Evolutionary conservation across 208 protist genomes (phyloP).

Genomic region (Leishmania tarentolae): DNA sequence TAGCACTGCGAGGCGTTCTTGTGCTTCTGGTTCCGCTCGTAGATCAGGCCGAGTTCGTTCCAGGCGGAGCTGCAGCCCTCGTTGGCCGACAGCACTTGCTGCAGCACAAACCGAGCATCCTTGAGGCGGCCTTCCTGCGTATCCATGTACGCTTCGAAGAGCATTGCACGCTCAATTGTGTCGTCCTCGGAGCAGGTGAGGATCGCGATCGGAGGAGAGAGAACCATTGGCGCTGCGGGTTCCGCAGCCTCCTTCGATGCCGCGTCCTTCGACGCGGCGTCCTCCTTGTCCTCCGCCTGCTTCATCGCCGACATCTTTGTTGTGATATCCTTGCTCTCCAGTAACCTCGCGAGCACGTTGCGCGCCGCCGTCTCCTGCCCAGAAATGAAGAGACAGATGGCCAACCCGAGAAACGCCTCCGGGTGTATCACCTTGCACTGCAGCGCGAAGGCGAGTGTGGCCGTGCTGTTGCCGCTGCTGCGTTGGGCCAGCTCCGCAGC

Average conservation of each 20-base stretch:
- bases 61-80: conserved; percentile 83
- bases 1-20: conserved; percentile 93
- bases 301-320: conserved; percentile 12
- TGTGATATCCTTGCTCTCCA: conserved; percentile 22
- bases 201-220: conserved; percentile 14
- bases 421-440: conserved; percentile 52
- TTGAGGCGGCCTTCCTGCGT: conserved; percentile 81
- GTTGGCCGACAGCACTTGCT: conserved; percentile 69
- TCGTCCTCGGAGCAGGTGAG: conserved; percentile 35
- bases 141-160: conserved; percentile 91
- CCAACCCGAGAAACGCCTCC: conserved; percentile 71
- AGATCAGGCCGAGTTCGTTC: conserved; percentile 88
- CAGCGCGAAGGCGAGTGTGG: conserved; percentile 45
- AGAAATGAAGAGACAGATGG: conserved; percentile 71
- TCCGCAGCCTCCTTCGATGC: no score
- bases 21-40: conserved; percentile 88
- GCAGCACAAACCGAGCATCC: conserved; percentile 61
- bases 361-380: conserved; percentile 81
- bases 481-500: conserved; percentile 19
- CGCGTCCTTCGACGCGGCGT: no score
- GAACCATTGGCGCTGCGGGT: neutral
- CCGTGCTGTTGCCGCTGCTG: conserved; percentile 17
- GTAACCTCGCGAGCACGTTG: conserved; percentile 43
- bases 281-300: conserved; percentile 3
- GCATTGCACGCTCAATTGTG: conserved; percentile 76